Base-by-base conservation (phyloP, 2,329 filamentous ascomycete genomes). In the Aureobasidium pullulans region DNA sequence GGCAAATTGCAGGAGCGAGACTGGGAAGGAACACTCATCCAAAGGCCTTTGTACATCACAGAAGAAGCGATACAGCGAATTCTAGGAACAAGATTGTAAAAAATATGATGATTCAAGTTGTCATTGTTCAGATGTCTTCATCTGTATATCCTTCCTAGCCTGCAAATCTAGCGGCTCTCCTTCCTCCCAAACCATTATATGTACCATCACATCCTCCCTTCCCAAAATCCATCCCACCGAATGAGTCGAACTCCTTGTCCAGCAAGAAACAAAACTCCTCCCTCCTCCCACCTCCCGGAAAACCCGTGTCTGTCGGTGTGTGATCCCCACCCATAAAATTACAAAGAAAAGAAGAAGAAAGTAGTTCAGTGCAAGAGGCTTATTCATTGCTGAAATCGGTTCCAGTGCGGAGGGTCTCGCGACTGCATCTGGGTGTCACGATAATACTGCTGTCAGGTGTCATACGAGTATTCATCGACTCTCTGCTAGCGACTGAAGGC, bases 361-460 rank as follows among this genome's bases (percentile, higher is more conserved):
- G 42, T 7, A 34, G 1, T 29, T 19, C n/a, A 40, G 19, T 28
- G 23, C 34, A 36, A 36, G 34, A 36, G 11, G 31, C 29, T 44
- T 7, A 56, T 1, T 58, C 54, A 3, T 13, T 11, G 36, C 36
- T 34, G 11, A 58, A 48, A 28, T 58, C 54, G 9, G 44, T 58
- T 9, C 54, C 54, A 34, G 69, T 71, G 31, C 68, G 61, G 32
- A 73, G 64, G 9, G 73, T 76, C 57, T 76, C 74, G 44, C 68
- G 66, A 62, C 74, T 76, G 23, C 71, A 67, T 59, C 75, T 66
- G 4, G 72, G 71, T 48, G 70, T 74, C 37, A 73, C 70, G 52
- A 74, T 73, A 6, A 77, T 68, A 60, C 74, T 76, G 68, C 74
- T 76, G 16, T 72, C 70, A 4, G 72, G 69, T 10, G 72, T 74